Evolutionary conservation across 148 eudicot genomes (phyloP), one percentile per base, ranked within the genome.

Genomic region (Nepenthes gracilis): DNA sequence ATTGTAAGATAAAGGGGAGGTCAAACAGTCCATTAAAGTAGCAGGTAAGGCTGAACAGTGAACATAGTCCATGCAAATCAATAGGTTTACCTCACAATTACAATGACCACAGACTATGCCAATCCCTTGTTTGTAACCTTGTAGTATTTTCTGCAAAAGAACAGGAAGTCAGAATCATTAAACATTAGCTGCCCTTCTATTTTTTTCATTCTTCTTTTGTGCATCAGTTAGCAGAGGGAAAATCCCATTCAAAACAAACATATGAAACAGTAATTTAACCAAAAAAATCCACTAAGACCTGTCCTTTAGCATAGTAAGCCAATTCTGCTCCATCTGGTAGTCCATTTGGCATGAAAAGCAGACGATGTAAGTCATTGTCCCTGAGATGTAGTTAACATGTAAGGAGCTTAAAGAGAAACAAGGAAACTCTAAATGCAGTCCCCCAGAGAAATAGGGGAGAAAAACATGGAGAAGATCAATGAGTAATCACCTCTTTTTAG

Each of bases 281-380:
- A 47, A 7, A 9, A 12, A 65, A 32, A 33, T n/a, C 35, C 33
- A 36, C 53, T 36, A 32, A 59, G 45, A 93, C 99, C 91, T 93
- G 85, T 69, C 99, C 99, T 74, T 80, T 89, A 23, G 89, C 73
- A 70, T 80, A 88, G 72, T 93, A 93, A 67, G 94, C 95, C 75
- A 93, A 70, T 48, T 70, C 75, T 60, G 95, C 83, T 59, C 99
- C 95, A 78, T 93, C 92, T 5, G 95, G 95, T 63, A 93, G 88
- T 70, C 99, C 99, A 57, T 84, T 86, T 63, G 96, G 99, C 92
- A 81, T 77, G 74, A 93, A 93, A 61, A 93, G 89, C 54, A 84
- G 64, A 13, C 88, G 73, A 65, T 93, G 99, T 61, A 93, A 74
- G 68, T 93, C 96, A 77, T 89, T 93, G 74, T 93, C 99, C 80